Conservation (phyloP, 1,284 basidiomycete species). For the Ceratobasidium theobromae region DNA sequence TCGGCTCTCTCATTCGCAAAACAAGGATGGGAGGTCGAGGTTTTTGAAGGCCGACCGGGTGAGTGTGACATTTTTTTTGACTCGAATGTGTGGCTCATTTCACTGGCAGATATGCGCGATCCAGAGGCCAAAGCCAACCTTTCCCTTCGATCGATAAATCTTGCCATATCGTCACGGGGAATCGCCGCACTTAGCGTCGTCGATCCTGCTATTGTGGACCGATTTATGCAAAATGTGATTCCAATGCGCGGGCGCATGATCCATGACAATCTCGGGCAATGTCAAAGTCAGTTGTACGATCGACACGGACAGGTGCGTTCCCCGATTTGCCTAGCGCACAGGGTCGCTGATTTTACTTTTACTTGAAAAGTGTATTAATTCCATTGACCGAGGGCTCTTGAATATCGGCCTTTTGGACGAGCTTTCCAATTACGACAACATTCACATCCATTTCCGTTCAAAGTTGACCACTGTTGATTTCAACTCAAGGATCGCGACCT, state of each 20-base stretch:
- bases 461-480: conserved; percentile 76
- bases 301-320: conserved; percentile 74
- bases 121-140: conserved; percentile 62
- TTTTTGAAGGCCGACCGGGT: conserved; percentile 90
- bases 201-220: conserved; percentile 69
- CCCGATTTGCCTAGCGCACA: conserved; percentile 14
- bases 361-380: conserved; percentile 77
- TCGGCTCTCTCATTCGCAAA: conserved; percentile 84
- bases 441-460: conserved; percentile 76
- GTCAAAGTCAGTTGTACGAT: conserved; percentile 85
- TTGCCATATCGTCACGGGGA: conserved; percentile 92
- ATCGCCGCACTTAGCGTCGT: conserved; percentile 83
- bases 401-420: conserved; percentile 83
- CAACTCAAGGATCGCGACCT: conserved; percentile 54
- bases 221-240: conserved; percentile 79
- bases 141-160: conserved; percentile 88
- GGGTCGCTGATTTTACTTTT: neutral
- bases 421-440: conserved; percentile 60
- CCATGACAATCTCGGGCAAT: conserved; percentile 70
- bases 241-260: conserved; percentile 98
- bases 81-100: conserved; percentile 27
- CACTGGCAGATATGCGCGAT: conserved; percentile 63
- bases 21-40: conserved; percentile 82
- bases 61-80: conserved; percentile 41
- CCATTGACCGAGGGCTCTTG: conserved; percentile 84